Conservation (phyloP, 495 filamentous ascomycete genomes). For the Penicilliopsis zonata region DNA sequence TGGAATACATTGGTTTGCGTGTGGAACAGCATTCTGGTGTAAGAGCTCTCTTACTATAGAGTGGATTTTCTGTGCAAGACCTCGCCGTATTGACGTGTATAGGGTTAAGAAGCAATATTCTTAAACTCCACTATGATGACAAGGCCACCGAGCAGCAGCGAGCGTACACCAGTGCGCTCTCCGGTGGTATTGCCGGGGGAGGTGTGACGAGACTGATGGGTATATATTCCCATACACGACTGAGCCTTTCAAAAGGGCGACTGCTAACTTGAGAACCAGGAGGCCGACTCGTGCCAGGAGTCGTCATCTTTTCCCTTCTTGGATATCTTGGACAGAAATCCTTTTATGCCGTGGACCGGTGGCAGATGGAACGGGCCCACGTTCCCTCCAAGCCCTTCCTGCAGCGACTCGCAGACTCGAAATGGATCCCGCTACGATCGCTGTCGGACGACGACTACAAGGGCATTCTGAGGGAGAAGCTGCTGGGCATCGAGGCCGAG, state of each 20-base stretch:
- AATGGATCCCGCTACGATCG: constrained; percentile 70
- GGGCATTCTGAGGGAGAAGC: constrained; percentile 59
- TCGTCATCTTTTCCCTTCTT: constrained; percentile 50
- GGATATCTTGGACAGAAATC: constrained; percentile 47
- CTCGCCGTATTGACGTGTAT: too few species aligned
- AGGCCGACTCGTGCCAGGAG: constrained; percentile 43
- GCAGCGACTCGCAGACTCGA: constrained; percentile 45
- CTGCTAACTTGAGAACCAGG: constrained; percentile 12
- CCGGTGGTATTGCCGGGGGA: constrained; percentile 59
- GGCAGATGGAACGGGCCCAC: constrained; percentile 26
- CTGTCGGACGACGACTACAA: constrained; percentile 73
- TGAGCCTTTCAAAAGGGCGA: background rate
- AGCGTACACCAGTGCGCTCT: constrained; percentile 50
- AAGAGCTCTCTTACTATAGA: constrained; percentile 10
- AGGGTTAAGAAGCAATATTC: constrained; percentile 31
- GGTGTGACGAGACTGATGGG: constrained; percentile 49
- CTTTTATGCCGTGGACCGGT: constrained; percentile 43
- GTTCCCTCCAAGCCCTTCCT: constrained; percentile 27
- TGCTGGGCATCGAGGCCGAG: constrained; percentile 70
- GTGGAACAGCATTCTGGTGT: constrained; percentile 74
- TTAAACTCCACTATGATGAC: constrained; percentile 31
- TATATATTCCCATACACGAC: constrained; percentile 19
- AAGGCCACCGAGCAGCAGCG: constrained; percentile 40
- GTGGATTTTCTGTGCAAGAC: background rate
- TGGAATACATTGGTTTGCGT: constrained; percentile 66